Evolutionary conservation across 768 basidiomycete genomes (phyloP).

Genomic region (Lactarius trivialis): DNA sequence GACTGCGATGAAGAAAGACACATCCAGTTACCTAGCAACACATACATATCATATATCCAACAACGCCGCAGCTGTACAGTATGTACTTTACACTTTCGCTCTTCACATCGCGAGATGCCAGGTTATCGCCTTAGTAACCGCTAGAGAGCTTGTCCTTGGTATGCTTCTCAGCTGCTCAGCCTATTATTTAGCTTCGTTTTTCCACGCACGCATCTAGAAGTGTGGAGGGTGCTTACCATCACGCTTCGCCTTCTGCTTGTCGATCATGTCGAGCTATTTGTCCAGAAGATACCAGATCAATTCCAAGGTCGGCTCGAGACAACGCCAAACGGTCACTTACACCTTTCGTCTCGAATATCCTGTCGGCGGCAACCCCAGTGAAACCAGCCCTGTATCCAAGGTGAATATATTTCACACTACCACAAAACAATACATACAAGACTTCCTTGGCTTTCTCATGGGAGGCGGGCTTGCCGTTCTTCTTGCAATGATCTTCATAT

Average conservation of each 20-base stretch:
- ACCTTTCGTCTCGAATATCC: constrained; percentile 51
- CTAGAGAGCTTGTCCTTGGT: too few relatives aligned
- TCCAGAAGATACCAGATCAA: background rate
- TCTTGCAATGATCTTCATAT: constrained; percentile 47
- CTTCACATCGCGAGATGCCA: background rate
- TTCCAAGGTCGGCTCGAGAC: background rate
- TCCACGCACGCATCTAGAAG: too few relatives aligned
- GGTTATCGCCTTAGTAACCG: background rate
- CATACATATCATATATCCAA: too few relatives aligned
- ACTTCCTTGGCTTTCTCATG: constrained; percentile 57
- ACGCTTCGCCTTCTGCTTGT: constrained; percentile 38
- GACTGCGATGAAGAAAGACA: too few relatives aligned
- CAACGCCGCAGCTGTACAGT: background rate
- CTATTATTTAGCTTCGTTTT: background rate
- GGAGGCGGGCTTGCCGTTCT: constrained; percentile 41
- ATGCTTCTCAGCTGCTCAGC: background rate
- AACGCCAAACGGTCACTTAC: constrained; percentile 26
- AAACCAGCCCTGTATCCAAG: constrained; percentile 41
- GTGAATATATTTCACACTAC: constrained; percentile 5
- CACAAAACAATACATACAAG: constrained; percentile 29
- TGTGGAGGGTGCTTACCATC: constrained; percentile 26
- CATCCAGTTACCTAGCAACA: background rate
- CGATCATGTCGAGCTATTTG: constrained; percentile 39
- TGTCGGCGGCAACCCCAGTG: constrained; percentile 49
- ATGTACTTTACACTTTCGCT: too few relatives aligned